Base-by-base conservation (phyloP, 2,329 filamentous ascomycete genomes). In the Alternaria triticimaculans region DNA sequence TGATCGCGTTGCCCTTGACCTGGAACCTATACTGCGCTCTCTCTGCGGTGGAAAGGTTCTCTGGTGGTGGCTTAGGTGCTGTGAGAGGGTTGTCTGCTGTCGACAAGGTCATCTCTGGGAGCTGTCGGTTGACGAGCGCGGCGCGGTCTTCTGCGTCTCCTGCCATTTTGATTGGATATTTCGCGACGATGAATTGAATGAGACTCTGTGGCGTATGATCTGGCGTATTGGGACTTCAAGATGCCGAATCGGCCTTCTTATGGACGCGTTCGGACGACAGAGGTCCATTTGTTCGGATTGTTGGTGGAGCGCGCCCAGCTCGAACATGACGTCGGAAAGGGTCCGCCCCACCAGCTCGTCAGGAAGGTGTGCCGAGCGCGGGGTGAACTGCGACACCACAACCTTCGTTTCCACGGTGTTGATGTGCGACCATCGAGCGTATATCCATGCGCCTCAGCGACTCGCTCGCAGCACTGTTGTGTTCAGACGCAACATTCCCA, bases 1-100 rank as follows among this genome's bases (percentile, higher is more conserved):
- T 80, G 55, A 87, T 82, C 25, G 83, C 83, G 69, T 86, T 87
- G 63, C 86, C 86, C 64, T 83, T 80, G 44, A 87, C 83, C 26
- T 82, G 79, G 64, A 87, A 87, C 50, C 86, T 77, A 45, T 82
- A 80, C 48, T 81, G 72, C n/a, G 84, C 83, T 72, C 79, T 76
- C 14, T 81, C 80, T 58, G 80, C 78, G 2, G 78, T 66, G 12
- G 78, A 79, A 5, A 86, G 71, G 41, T 80, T 80, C 11, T 81
- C 73, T 56, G 83, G 81, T 9, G 83, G 71, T 28, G 82, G 81
- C 10, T 70, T 72, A 5, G 85, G 84, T 11, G 84, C 76, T 37
- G 76, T 78, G 8, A 79, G 69, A 15, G 84, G 64, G 74, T 81
- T 70, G 76, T 85, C 74, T 80, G 74, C 46, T 78, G 85, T 67